These are phyloP conservation scores for Amphichorda felina DNA, from an alignment of 2,329 filamentous ascomycete species.

Conservation along the genomic window DNA sequence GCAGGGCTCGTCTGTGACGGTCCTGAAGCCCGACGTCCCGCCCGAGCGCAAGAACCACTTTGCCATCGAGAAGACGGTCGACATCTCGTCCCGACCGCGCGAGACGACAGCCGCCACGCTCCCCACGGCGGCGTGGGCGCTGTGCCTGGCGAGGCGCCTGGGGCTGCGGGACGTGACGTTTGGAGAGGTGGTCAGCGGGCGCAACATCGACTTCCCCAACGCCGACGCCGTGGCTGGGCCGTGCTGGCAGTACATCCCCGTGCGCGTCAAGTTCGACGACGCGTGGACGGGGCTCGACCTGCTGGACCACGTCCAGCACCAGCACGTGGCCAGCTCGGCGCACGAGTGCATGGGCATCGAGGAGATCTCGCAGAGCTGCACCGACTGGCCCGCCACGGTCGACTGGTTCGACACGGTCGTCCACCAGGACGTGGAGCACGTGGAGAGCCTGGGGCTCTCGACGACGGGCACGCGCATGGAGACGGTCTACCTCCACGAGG, in stretches of 20 bases:
- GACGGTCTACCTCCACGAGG: slow-evolving; percentile 46
- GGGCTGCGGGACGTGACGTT: slow-evolving; percentile 46
- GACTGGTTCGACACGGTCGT: slow-evolving; percentile 44
- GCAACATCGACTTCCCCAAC: slow-evolving; percentile 43
- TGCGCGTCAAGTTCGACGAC: slow-evolving; percentile 42
- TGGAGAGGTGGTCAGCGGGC: slow-evolving; percentile 53
- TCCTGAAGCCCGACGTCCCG: slow-evolving; percentile 25
- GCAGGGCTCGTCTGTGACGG: slow-evolving; percentile 36
- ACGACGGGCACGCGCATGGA: slow-evolving; percentile 32
- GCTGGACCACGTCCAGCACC: slow-evolving; percentile 39
- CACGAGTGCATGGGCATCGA: slow-evolving; percentile 41
- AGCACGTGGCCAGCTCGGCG: slow-evolving; percentile 43
- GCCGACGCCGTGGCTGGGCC: slow-evolving; percentile 50
- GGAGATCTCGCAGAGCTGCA: slow-evolving; percentile 38
- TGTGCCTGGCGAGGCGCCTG: slow-evolving; percentile 45
- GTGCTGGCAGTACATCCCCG: slow-evolving; percentile 55
- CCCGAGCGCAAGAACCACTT: slow-evolving; percentile 23
- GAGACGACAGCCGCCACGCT: slow-evolving; percentile 52
- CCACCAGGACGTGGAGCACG: slow-evolving; percentile 48
- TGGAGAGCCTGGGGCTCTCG: slow-evolving; percentile 38
- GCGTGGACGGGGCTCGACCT: slow-evolving; percentile 40
- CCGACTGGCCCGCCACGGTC: slow-evolving; percentile 24
- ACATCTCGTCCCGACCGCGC: slow-evolving; percentile 33
- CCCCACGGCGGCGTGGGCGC: slow-evolving; percentile 55
- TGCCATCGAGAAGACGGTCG: slow-evolving; percentile 26